Conservation (phyloP, 768 basidiomycete species). For the Auriculariales sp. region DNA sequence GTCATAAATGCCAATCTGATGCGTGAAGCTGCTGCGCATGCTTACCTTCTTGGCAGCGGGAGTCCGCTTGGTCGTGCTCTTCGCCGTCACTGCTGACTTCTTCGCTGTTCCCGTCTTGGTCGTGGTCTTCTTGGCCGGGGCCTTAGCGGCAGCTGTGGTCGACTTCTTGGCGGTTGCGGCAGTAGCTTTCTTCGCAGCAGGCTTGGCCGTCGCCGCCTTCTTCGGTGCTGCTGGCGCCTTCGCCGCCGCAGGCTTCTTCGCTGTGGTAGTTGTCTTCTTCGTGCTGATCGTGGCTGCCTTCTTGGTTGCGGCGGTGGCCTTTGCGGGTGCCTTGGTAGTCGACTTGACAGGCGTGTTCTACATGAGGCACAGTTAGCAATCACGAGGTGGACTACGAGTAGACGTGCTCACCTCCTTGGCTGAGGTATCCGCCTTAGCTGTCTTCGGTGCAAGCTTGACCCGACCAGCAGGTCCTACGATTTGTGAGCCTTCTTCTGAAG, state of each 20-base stretch:
- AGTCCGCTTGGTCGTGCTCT: background rate
- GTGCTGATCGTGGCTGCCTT: no score
- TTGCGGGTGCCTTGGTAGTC: slow-evolving; percentile 19
- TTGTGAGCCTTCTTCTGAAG: slow-evolving; percentile 14
- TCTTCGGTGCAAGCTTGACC: slow-evolving; percentile 58
- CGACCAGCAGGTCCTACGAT: slow-evolving; percentile 44
- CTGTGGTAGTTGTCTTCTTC: slow-evolving; percentile 1
- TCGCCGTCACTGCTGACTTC: slow-evolving; percentile 18
- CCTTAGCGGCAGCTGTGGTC: background rate
- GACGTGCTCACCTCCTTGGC: slow-evolving; percentile 45
- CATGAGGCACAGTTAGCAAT: slow-evolving; percentile 1
- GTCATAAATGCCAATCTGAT: no score
- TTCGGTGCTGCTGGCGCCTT: slow-evolving; percentile 19
- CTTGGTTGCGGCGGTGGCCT: slow-evolving; percentile 11
- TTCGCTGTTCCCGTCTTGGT: slow-evolving; percentile 21
- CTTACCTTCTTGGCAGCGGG: background rate
- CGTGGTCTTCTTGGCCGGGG: slow-evolving; percentile 11
- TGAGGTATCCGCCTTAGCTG: slow-evolving; percentile 28
- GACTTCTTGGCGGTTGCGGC: slow-evolving; percentile 4
- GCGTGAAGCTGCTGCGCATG: background rate
- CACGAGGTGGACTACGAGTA: background rate
- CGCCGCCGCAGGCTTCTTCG: slow-evolving; percentile 24
- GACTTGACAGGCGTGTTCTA: slow-evolving; percentile 18
- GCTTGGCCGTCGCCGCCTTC: slow-evolving; percentile 27
- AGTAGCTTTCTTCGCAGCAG: slow-evolving; percentile 19